Conservation (phyloP, 768 basidiomycete species). For the Cystoderma amianthinum region DNA sequence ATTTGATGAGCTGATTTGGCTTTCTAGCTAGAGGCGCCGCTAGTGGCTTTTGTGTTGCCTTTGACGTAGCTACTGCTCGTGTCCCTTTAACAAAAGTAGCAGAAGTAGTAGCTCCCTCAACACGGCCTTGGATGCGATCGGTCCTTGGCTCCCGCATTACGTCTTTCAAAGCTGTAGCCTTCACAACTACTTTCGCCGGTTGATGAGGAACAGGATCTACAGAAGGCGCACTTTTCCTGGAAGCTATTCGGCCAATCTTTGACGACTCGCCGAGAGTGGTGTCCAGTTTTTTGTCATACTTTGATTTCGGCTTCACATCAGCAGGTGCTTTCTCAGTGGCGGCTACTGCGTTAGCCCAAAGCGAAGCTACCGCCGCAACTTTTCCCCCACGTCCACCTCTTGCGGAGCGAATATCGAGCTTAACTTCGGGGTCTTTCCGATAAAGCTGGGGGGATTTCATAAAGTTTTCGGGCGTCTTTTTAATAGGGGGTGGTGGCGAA, state of each 20-base stretch:
- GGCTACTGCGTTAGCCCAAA: slow-evolving; percentile 60
- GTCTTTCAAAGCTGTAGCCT: too few relatives aligned
- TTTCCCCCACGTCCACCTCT: slow-evolving; percentile 72
- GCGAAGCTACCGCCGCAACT: slow-evolving; percentile 64
- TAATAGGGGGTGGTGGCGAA: background rate
- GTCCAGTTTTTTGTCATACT: too few relatives aligned
- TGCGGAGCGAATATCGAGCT: slow-evolving; percentile 71
- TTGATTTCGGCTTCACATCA: slow-evolving; percentile 1
- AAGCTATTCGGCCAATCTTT: background rate
- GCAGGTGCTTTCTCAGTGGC: slow-evolving; percentile 2
- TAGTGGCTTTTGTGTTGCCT: background rate
- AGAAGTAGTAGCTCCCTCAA: background rate
- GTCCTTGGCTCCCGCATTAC: background rate
- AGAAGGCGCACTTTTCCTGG: background rate
- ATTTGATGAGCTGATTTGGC: slow-evolving; percentile 41
- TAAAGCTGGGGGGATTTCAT: slow-evolving; percentile 13
- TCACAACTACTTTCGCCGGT: background rate
- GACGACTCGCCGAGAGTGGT: background rate
- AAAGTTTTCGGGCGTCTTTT: slow-evolving; percentile 19
- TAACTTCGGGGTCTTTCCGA: slow-evolving; percentile 43
- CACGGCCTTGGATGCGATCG: background rate
- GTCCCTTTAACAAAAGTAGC: background rate
- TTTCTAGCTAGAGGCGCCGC: slow-evolving; percentile 11
- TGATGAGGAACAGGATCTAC: too few relatives aligned
- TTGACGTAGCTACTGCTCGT: background rate